These are phyloP conservation scores for Fusarium setosum DNA, from an alignment of 2,329 filamentous ascomycete genomes.

Conservation along the genomic window DNA sequence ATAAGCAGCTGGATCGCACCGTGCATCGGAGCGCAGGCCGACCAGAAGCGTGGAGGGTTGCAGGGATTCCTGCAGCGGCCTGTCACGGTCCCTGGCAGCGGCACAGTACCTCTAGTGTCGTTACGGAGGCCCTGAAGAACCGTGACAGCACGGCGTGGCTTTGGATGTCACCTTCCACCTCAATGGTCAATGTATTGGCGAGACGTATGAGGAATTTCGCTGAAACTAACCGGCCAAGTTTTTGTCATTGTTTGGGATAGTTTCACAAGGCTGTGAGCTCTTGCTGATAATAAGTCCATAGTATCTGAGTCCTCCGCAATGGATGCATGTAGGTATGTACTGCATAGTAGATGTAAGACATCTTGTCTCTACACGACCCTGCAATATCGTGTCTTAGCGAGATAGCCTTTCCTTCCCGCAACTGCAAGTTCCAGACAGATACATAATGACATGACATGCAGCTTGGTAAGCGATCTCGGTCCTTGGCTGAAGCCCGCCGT, in stretches of 20 bases:
- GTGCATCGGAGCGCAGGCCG: constrained; percentile 26
- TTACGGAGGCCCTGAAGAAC: constrained; percentile 4
- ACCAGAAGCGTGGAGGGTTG: constrained; percentile 26
- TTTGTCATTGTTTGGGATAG: constrained; percentile 12
- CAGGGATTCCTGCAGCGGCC: constrained; percentile 33
- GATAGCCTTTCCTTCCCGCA: constrained; percentile 9
- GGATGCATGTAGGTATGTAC: constrained; percentile 14
- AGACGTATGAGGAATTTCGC: not conserved
- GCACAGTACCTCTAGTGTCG: constrained; percentile 26
- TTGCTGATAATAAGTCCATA: too few species aligned
- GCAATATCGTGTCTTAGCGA: not conserved
- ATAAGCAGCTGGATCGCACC: constrained; percentile 23
- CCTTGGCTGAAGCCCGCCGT: constrained; percentile 11
- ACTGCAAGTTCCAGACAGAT: constrained; percentile 18
- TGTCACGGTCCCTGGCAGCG: constrained; percentile 37
- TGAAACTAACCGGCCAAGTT: constrained; percentile 10
- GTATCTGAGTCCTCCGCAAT: not conserved
- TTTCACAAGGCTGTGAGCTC: not conserved
- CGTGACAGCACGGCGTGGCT: constrained; percentile 24
- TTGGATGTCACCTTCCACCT: constrained; percentile 1
- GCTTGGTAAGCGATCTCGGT: constrained; percentile 8
- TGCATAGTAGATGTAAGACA: not conserved
- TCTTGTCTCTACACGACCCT: not conserved
- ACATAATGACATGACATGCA: too few species aligned
- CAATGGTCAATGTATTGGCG: not conserved